Evolutionary conservation across 371 early-diverging fungal genomes (phyloP).

Genomic region (Mucor saturninus): DNA sequence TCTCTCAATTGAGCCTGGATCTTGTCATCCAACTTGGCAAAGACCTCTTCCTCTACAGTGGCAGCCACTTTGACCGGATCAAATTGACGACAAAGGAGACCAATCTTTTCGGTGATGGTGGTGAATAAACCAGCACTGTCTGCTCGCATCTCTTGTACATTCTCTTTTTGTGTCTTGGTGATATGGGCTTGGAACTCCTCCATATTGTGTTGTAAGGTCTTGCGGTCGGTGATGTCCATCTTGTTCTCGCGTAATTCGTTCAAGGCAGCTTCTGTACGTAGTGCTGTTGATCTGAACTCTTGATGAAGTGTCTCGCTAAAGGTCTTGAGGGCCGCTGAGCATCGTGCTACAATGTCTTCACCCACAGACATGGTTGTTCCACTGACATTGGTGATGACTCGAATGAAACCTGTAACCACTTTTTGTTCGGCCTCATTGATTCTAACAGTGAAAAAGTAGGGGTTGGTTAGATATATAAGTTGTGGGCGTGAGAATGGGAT

Average conservation of each 20-base stretch:
- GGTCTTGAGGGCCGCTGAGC: no score
- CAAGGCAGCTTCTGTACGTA: no score
- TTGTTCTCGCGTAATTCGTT: no score
- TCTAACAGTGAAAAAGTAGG: background rate
- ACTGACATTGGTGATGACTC: background rate
- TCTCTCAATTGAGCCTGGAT: background rate
- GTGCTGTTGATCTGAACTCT: background rate
- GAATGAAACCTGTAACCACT: conserved; percentile 3
- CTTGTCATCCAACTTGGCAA: conserved; percentile 5
- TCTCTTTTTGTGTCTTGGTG: no score
- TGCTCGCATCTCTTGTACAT: no score
- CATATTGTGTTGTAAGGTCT: no score
- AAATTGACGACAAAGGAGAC: no score
- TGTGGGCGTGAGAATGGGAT: background rate
- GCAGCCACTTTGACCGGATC: no score
- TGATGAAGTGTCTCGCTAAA: background rate
- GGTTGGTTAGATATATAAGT: background rate
- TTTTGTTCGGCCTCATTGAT: background rate
- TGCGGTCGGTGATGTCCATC: no score
- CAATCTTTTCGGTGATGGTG: no score
- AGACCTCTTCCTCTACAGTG: background rate
- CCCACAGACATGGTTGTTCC: background rate
- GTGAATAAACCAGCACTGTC: no score
- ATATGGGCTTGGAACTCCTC: no score
- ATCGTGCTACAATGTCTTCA: background rate